Conservation (phyloP, 2,329 filamentous ascomycete genomes). For the Colletotrichum sp. region DNA sequence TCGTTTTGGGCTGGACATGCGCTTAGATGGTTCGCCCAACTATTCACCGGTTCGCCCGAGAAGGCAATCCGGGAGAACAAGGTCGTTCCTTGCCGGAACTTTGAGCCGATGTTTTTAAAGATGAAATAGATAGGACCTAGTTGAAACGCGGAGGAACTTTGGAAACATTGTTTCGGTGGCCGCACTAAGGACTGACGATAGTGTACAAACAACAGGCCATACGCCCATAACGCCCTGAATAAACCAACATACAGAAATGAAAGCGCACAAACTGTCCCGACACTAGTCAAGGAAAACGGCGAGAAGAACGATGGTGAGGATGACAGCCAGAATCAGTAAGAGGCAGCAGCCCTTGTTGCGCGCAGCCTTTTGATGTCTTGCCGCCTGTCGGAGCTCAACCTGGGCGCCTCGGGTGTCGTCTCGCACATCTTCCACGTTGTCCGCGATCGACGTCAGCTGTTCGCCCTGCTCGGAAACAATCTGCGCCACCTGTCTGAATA, state of each 20-base stretch:
- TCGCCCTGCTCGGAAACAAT: constrained; percentile 95
- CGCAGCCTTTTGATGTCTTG: constrained; percentile 92
- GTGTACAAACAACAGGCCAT: constrained; percentile 18
- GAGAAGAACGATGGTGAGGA: constrained; percentile 86
- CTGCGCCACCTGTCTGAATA: constrained; percentile 97
- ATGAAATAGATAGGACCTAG: background rate
- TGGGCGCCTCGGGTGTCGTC: constrained; percentile 86
- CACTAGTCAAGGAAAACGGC: constrained; percentile 78
- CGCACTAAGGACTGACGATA: background rate
- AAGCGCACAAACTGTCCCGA: background rate
- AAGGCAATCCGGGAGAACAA: background rate
- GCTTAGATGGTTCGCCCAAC: background rate
- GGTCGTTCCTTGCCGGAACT: background rate
- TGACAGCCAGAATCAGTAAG: constrained; percentile 84
- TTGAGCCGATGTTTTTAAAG: background rate
- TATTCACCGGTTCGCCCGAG: background rate
- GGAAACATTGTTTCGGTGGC: background rate
- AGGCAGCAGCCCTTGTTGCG: constrained; percentile 94
- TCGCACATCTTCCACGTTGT: constrained; percentile 84
- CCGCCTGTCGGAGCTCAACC: constrained; percentile 82
- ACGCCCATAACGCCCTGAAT: constrained; percentile 12
- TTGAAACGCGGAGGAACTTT: background rate
- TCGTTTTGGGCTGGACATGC: constrained; percentile 20
- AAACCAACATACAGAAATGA: background rate
- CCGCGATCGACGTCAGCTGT: constrained; percentile 83